Base-by-base conservation (phyloP, 768 basidiomycete species). In the Tricholoma furcatifolium region DNA sequence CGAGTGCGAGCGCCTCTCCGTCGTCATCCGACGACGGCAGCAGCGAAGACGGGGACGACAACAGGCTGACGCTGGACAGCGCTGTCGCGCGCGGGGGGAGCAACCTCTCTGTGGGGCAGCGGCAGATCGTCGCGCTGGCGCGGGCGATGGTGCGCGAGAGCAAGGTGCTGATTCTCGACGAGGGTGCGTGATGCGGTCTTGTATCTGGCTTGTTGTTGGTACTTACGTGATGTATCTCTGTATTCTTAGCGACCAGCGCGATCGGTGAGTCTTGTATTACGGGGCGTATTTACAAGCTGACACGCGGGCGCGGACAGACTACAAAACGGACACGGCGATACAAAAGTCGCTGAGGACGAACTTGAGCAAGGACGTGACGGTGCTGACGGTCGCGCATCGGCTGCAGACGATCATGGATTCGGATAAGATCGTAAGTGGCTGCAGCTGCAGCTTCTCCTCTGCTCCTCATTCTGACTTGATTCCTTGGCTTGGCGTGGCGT, bases 41-140 rank as follows among this genome's bases (percentile, higher is more conserved):
- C 27, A 7, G 7, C 27, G 3, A 3, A 7, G 27, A 3, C 27
- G 67, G 78, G 63, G 51, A 78, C 68, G 62, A 82, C 77, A 48
- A 79, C 66, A 41, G 72, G 68, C 62, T 80, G 15, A 73, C 70
- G 6, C 64, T 83, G 20, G 78, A 82, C 51, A 77, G 68, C 14
- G 55, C 51, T 9, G 67, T 82, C 23, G 58, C 74, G 6, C 68
- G 70, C 1, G 84, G 84, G 8, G 88, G 88, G 5, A 67, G 75
- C 18, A 91, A 91, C 62, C 81, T 91, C 58, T 87, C 85, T 1
- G 83, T 87, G 27, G 89, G 89, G n/a, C 87, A 91, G 61, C 65
- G 87, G 9, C 89, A 91, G 62, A 75, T 86, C 42, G 74, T 86
- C 38, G 83, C 83, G 4, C 74, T 86, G 60, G 83, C 84, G 1